Evolutionary conservation across 768 basidiomycete species (phyloP).

Genomic region (Lactarius vividus): DNA sequence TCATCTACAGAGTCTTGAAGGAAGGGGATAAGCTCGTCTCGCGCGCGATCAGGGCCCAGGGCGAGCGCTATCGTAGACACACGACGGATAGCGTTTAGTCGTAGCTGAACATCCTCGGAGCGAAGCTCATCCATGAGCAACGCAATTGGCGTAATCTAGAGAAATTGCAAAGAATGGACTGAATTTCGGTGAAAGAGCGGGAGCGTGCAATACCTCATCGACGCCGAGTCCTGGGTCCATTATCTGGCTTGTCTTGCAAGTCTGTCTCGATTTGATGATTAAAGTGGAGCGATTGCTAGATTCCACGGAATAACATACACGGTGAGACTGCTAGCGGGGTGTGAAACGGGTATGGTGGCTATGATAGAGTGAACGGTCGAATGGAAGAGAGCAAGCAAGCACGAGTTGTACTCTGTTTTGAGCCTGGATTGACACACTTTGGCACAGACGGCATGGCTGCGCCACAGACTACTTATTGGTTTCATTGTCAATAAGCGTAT

Average conservation of each 20-base stretch:
- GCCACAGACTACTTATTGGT: constrained; percentile 11
- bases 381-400: constrained; percentile 4
- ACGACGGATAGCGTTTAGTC: constrained; percentile 95
- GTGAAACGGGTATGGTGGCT: constrained; percentile 16
- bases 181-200: constrained; percentile 9
- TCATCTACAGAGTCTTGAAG: constrained; percentile 99
- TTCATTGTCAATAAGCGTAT: neutral
- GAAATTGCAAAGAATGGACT: neutral
- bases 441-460: neutral
- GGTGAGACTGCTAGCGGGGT: neutral
- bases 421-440: constrained; percentile 6
- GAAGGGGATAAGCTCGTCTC: constrained; percentile 95
- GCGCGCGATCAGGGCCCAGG: constrained; percentile 89
- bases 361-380: constrained; percentile 5
- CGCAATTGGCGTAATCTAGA: constrained; percentile 88
- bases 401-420: constrained; percentile 12
- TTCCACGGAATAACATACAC: constrained; percentile 5
- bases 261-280: constrained; percentile 1
- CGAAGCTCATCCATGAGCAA: constrained; percentile 97
- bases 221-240: constrained; percentile 48
- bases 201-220: constrained; percentile 59
- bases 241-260: constrained; percentile 3
- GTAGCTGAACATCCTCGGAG: constrained; percentile 94
- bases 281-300: neutral
- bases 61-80: constrained; percentile 98